Evolutionary conservation across 2,329 filamentous ascomycete species (phyloP).

Genomic region (Simplicillium sp.): DNA sequence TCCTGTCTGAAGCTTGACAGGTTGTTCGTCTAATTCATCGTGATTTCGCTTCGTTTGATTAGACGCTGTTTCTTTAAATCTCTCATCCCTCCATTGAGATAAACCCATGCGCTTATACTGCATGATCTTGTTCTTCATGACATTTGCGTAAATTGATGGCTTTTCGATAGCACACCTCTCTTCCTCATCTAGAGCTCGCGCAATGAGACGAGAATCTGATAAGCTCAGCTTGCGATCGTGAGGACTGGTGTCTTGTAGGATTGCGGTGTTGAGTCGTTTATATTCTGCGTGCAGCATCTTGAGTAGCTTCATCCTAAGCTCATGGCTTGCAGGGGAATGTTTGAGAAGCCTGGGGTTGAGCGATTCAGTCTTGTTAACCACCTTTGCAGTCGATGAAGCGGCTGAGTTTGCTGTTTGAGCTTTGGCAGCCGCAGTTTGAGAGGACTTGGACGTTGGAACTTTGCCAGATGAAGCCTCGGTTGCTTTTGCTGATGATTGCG

Average conservation of each 20-base stretch:
- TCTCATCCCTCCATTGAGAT: conserved; percentile 61
- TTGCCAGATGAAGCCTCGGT: too few species aligned
- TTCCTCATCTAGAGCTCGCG: conserved; percentile 66
- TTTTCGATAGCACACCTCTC: conserved; percentile 61
- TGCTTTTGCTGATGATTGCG: too few species aligned
- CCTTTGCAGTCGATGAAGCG: conserved; percentile 10
- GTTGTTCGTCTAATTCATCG: conserved; percentile 21
- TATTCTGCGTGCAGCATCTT: conserved; percentile 57
- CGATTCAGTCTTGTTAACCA: conserved; percentile 33
- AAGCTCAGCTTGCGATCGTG: conserved; percentile 44
- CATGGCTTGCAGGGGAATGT: conserved; percentile 45
- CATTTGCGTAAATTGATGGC: conserved; percentile 65
- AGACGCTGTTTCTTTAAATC: conserved; percentile 28
- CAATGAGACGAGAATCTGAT: conserved; percentile 57
- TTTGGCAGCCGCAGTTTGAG: conserved; percentile 2
- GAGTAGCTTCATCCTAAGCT: conserved; percentile 46
- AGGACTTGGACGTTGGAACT: conserved; percentile 3
- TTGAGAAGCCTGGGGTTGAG: conserved; percentile 61
- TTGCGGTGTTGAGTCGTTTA: conserved; percentile 54
- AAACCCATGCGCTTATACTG: conserved; percentile 66
- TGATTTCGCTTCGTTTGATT: conserved; percentile 21
- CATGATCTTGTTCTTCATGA: conserved; percentile 74
- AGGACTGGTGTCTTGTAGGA: conserved; percentile 40
- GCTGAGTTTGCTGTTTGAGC: conserved; percentile 6
- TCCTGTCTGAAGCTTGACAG: conserved; percentile 57